Base-by-base conservation (phyloP, 805 yeast species). In the Metschnikowia henanensis region DNA sequence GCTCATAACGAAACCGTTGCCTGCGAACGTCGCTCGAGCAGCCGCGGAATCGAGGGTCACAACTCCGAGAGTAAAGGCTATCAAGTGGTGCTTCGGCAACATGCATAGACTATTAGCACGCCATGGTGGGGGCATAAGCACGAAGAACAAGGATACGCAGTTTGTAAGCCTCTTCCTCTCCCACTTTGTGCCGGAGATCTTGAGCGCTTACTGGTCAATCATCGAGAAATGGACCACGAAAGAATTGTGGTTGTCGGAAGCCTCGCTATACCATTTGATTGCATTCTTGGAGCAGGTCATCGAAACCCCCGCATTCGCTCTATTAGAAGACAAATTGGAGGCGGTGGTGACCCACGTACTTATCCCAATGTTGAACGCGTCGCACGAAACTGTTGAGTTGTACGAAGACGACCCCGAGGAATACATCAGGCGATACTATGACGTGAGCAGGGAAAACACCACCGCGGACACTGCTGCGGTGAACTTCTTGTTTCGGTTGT, bases 381-480 rank as follows among this genome's bases (percentile, higher is more conserved):
- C 60, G 10, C 64, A 60, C 17, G 66, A 60, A 43, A 64, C 72
- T 7, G 56, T 72, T 28, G 76, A 70, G 48, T 55, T 72, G 40
- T 72, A 70, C 46, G 74, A 72, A 51, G 75, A 70, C 47, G 76
- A 72, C 34, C 70, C 74, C 5, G 76, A 72, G 34, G 77, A 72
- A 48, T 72, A 72, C 47, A 62, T 69, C 45, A 60, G 76, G 56
- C 56, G 75, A 42, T 72, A 59, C 44, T 71, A 70, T 45, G 75
- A 72, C 60, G 66, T 80, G 33, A 72, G 70, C 51, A 64, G 75
- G 44, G 80, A 75, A 43, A 63, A 65, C 25, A 72, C 69, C 30
- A 74, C 75, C 25, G 67, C 80, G 4, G 81, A 76, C 49, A 68
- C 72, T 28, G 81, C 80, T 1, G 69, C 80, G 6, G 67, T 71